Conservation (phyloP, 495 filamentous ascomycete genomes). For the Penicillium malachiteum region DNA sequence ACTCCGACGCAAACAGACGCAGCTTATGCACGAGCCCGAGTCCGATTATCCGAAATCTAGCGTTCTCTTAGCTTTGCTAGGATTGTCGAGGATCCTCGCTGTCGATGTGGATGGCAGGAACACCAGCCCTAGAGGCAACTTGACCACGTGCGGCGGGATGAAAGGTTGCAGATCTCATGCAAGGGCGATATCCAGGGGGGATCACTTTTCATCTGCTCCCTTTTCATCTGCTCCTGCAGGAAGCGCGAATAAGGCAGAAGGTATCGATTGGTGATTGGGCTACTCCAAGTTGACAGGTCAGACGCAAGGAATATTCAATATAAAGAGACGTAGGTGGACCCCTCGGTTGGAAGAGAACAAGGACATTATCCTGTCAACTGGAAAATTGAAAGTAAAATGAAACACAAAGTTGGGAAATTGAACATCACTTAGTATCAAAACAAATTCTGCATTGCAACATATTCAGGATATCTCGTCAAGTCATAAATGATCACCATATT, state of each 20-base stretch:
- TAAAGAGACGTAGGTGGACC: constrained; percentile 5
- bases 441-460: constrained; percentile 19
- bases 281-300: constrained; percentile 15
- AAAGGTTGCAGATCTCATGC: constrained; percentile 17
- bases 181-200: constrained; percentile 14
- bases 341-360: no score
- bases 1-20: constrained; percentile 6
- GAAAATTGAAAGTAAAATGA: background rate
- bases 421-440: background rate
- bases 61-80: background rate
- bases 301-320: constrained; percentile 29
- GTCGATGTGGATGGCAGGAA: constrained; percentile 10
- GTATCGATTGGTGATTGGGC: constrained; percentile 1
- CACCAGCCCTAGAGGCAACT: background rate
- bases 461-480: constrained; percentile 24
- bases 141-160: constrained; percentile 19
- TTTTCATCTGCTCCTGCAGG: constrained; percentile 7
- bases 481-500: constrained; percentile 18
- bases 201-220: constrained; percentile 5
- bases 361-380: constrained; percentile 1
- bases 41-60: constrained; percentile 16
- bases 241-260: constrained; percentile 3
- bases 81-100: constrained; percentile 7
- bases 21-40: constrained; percentile 24
- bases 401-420: constrained; percentile 3